phyloP scores from a whole-genome alignment of 768 basidiomycete genomes.

The Naganishia onofrii region DNA sequence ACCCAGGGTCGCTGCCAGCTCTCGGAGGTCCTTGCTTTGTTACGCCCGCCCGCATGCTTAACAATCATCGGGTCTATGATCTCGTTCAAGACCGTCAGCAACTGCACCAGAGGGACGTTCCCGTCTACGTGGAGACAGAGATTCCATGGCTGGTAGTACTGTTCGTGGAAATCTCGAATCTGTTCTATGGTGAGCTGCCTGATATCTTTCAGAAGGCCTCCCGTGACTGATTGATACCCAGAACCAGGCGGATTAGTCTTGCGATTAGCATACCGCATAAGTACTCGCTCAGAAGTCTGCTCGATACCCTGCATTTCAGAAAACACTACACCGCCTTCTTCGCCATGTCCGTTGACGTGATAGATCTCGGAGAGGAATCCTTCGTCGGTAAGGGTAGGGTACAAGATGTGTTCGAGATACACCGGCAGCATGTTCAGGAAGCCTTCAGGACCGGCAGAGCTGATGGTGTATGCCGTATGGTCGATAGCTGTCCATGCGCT shows the following conservation, averaged over 20 bases:
- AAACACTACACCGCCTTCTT: slow-evolving; percentile 94
- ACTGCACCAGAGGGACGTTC: slow-evolving; percentile 70
- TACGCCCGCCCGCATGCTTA: slow-evolving; percentile 37
- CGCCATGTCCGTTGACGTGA: slow-evolving; percentile 83
- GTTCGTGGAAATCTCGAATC: slow-evolving; percentile 82
- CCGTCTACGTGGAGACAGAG: slow-evolving; percentile 81
- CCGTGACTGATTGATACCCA: slow-evolving; percentile 93
- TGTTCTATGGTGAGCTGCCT: slow-evolving; percentile 80
- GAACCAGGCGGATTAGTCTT: slow-evolving; percentile 75
- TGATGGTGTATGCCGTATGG: slow-evolving; percentile 84
- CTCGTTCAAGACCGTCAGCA: slow-evolving; percentile 76
- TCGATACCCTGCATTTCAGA: slow-evolving; percentile 61
- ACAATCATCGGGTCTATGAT: slow-evolving; percentile 79
- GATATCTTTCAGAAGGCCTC: slow-evolving; percentile 88
- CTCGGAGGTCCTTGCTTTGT: slow-evolving; percentile 55
- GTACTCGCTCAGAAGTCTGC: slow-evolving; percentile 55
- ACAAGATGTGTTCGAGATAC: slow-evolving; percentile 93
- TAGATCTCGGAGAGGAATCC: slow-evolving; percentile 79
- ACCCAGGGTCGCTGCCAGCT: slow-evolving; percentile 94
- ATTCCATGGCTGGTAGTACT: slow-evolving; percentile 92
- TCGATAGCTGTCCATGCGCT: slow-evolving; percentile 93
- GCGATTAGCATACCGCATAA: slow-evolving; percentile 64
- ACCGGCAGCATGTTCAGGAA: slow-evolving; percentile 57
- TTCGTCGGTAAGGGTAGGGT: slow-evolving; percentile 86
- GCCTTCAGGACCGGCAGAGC: slow-evolving; percentile 91